Evolutionary conservation across 257 asterid species (phyloP).

Genomic region (Misopates orontium): DNA sequence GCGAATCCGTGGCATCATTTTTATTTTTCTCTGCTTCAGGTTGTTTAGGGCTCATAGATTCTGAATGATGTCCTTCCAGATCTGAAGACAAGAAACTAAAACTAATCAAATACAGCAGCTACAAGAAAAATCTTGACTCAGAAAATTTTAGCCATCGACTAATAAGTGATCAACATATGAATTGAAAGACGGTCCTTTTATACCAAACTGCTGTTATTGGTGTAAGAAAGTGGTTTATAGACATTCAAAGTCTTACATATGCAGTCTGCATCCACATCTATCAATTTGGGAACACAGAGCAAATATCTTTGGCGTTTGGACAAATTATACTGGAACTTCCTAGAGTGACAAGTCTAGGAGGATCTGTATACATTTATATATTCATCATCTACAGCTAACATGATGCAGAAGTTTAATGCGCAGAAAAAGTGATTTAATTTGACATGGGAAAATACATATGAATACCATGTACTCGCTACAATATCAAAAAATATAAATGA

Average conservation of each 20-base stretch:
- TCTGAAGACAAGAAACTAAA: constrained; percentile 1
- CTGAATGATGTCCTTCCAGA: neutral
- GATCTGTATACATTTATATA: too few species aligned
- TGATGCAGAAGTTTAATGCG: constrained; percentile 1
- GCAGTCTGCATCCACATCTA: constrained; percentile 20
- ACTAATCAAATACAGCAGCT: neutral
- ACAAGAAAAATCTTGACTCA: neutral
- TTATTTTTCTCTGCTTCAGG: constrained; percentile 22
- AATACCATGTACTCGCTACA: neutral
- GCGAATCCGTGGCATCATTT: constrained; percentile 8
- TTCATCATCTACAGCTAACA: constrained; percentile 6
- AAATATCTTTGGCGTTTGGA: constrained; percentile 7
- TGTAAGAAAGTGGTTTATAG: neutral
- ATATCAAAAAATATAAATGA: neutral
- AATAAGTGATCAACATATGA: too few species aligned
- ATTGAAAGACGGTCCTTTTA: neutral
- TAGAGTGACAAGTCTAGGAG: neutral
- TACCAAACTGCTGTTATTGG: neutral
- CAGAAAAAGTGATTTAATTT: neutral
- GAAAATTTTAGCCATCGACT: neutral
- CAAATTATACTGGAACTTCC: constrained; percentile 10
- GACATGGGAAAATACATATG: constrained; percentile 5
- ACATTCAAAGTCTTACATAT: constrained; percentile 16
- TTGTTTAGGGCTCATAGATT: constrained; percentile 19
- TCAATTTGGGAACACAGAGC: constrained; percentile 24